Evolutionary conservation across 1,284 basidiomycete species (phyloP).

Genomic region (Laetiporus sulphureus): DNA sequence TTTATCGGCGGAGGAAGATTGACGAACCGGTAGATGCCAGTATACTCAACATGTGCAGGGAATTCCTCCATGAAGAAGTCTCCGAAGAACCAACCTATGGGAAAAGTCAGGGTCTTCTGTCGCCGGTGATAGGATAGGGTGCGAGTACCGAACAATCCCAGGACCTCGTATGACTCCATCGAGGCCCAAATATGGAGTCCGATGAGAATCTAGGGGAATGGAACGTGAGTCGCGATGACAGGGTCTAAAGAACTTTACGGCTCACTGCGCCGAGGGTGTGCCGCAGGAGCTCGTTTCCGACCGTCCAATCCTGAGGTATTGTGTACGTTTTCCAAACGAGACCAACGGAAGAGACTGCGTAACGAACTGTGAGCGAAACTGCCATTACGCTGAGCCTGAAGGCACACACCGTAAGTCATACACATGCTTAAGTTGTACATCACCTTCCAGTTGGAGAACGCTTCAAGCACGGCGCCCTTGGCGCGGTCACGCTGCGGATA

Average conservation of each 20-base stretch:
- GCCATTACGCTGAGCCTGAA: background rate
- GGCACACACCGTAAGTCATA: slow-evolving; percentile 83
- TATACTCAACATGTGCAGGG: slow-evolving; percentile 88
- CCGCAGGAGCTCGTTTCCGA: slow-evolving; percentile 83
- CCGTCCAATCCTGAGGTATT: slow-evolving; percentile 78
- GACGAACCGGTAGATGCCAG: slow-evolving; percentile 83
- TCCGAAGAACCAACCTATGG: slow-evolving; percentile 89
- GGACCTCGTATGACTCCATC: slow-evolving; percentile 84
- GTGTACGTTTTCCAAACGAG: slow-evolving; percentile 87
- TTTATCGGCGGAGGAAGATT: background rate
- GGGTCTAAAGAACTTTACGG: slow-evolving; percentile 11
- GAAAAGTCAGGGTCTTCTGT: slow-evolving; percentile 1
- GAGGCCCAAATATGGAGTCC: slow-evolving; percentile 91
- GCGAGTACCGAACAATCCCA: slow-evolving; percentile 82
- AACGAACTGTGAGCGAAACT: background rate
- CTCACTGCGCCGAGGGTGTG: slow-evolving; percentile 82
- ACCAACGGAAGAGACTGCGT: slow-evolving; percentile 71
- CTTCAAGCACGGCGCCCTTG: slow-evolving; percentile 78
- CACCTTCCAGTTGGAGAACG: slow-evolving; percentile 93
- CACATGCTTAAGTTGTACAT: slow-evolving; percentile 90
- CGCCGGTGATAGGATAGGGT: background rate
- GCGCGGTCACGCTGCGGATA: slow-evolving; percentile 60
- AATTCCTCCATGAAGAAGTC: slow-evolving; percentile 98
- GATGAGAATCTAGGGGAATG: slow-evolving; percentile 61
- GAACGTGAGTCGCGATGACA: slow-evolving; percentile 4